phyloP scores from a whole-genome alignment of 129 eudicot genomes.

The Gnaphalium uliginosum region DNA sequence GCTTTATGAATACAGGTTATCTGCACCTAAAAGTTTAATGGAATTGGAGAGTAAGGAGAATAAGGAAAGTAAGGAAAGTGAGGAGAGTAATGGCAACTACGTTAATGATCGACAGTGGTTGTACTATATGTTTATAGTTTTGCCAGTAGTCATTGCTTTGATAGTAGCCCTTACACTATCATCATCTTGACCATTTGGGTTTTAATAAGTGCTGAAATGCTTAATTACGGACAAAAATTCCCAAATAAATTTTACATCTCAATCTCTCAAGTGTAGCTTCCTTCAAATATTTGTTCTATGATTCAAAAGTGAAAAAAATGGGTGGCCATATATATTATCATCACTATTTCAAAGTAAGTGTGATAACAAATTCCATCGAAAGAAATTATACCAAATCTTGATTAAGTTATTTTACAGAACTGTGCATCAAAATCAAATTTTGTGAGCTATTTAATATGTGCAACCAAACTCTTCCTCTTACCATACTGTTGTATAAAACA shows the following conservation, averaged over 20 bases:
- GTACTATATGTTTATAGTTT: constrained; percentile 19
- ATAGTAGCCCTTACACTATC: background rate
- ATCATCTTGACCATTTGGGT: background rate
- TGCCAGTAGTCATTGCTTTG: constrained; percentile 18
- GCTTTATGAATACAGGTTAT: constrained; percentile 9
- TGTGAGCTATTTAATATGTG: background rate
- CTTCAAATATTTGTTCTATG: background rate
- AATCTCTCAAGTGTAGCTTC: background rate
- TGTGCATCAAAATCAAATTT: background rate
- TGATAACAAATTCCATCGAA: background rate
- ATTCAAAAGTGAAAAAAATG: background rate
- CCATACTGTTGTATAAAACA: background rate
- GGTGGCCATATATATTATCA: background rate
- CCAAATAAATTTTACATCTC: background rate
- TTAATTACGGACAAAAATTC: background rate
- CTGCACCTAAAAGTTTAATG: background rate
- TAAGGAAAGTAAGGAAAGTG: background rate
- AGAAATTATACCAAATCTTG: background rate
- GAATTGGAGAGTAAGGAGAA: constrained; percentile 12
- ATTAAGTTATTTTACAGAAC: no score
- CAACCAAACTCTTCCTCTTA: background rate
- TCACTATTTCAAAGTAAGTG: background rate
- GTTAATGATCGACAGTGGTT: background rate
- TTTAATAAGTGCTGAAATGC: background rate
- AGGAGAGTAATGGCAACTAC: background rate